Evolutionary conservation across 1,284 basidiomycete species (phyloP), one percentile per base, ranked within the genome.

Genomic region (Fomitopsis pinicola): DNA sequence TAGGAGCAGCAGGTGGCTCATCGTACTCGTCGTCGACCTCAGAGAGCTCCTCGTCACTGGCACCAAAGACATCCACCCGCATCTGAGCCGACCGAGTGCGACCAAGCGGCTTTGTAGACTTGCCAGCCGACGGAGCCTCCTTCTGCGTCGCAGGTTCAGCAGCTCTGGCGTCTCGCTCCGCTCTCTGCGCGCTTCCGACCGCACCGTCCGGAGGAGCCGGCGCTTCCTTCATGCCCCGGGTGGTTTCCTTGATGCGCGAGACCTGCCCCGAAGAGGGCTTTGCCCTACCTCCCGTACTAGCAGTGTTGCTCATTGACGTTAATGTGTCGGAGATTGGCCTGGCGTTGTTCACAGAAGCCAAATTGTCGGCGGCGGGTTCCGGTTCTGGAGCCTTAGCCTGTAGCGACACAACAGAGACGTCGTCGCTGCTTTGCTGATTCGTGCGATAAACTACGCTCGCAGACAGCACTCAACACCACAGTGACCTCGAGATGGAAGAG

Each of bases 21-120:
- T 33, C 33, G 15, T 50, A 56, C 12, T 42, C 56, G 15, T 73
- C 72, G 52, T 72, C 72, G 30, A 72, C 62, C 4, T 73, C 72
- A 44, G 73, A 74, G 5, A 74, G 67, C n/a, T 73, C 73, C 55
- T 73, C 71, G 55, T 73, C 70, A 54, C 67, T 70, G 17, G 67
- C 60, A 12, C 73, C 73, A 52, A 75, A 74, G 0, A 63, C 67
- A 1, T 63, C 65, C 8, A 71, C 70, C 26, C 66, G 67, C 7
- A 71, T 58, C 17, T 62, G 45, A 58, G 71, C 66, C 19, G 64
- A 70, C 9, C 45, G 52, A 35, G 69, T 63, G 28, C 68, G 67
- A 59, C 61, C 50, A 3, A 62, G 57, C 50, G 60, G 12, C 12
- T 48, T 30, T 14, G 22, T n/a, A 35, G 52, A 30, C 26, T 36